Conservation (phyloP, 192 early-diverging fungal species). For the Coemansia sp. region DNA sequence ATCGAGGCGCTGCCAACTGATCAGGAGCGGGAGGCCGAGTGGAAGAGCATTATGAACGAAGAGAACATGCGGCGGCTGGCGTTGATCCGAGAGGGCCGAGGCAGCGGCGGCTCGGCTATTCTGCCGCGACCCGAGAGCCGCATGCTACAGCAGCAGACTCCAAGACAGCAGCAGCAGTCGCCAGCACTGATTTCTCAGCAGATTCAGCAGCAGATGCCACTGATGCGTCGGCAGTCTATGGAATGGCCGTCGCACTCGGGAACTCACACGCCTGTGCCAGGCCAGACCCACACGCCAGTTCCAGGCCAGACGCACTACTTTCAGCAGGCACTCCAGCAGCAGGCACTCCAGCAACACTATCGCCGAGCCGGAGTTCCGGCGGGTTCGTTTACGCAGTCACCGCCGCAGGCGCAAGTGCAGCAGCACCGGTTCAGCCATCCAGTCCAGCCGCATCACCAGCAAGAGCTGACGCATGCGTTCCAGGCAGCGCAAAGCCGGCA, state of each 20-base stretch:
- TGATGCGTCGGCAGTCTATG: constrained; percentile 6
- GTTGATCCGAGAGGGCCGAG: constrained; percentile 35
- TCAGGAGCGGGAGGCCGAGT: constrained; percentile 44
- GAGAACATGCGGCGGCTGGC: constrained; percentile 33
- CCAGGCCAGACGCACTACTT: constrained; percentile 1
- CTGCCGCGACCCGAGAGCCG: constrained; percentile 21
- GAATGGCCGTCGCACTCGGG: constrained; percentile 13
- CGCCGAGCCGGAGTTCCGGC: not conserved
- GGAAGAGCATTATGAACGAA: constrained; percentile 27
- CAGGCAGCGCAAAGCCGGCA: not conserved
- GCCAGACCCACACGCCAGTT: constrained; percentile 1
- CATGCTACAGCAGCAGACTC: constrained; percentile 1
- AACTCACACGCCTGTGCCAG: not conserved
- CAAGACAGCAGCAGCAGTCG: constrained; percentile 5
- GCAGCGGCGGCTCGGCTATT: constrained; percentile 15
- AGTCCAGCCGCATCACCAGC: constrained; percentile 4
- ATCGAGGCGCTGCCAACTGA: constrained; percentile 34
- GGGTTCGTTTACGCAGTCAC: not conserved
- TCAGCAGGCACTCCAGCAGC: constrained; percentile 8
- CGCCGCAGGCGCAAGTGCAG: not conserved
- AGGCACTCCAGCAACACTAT: constrained; percentile 4
- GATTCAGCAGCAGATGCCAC: not conserved
- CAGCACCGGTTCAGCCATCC: constrained; percentile 3
- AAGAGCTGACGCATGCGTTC: constrained; percentile 5
- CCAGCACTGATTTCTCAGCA: not conserved